Percentiles rank a stretch among this genome's conserved stretches.
These are phyloP conservation scores for Geum urbanum DNA, from an alignment of 306 rosid species.

Conservation along the genomic window DNA sequence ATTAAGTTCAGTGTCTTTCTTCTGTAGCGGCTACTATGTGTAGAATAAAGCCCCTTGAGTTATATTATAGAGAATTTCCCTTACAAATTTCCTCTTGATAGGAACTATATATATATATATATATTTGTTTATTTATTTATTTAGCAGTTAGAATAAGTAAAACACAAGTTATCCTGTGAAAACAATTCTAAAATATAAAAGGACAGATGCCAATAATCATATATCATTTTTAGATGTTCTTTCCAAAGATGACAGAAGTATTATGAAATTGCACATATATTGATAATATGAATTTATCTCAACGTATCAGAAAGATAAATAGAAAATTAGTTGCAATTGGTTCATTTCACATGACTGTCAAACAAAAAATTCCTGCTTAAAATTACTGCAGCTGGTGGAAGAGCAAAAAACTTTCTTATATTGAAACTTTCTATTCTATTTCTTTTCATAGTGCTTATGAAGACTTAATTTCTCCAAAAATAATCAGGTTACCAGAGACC, in stretches of 20 bases:
- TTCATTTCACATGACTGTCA: background rate
- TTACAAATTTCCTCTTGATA: too few relatives aligned
- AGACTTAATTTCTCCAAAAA: background rate
- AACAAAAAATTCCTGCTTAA: background rate
- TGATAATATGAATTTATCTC: background rate
- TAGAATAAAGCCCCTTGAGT: background rate
- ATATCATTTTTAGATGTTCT: background rate
- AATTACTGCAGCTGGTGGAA: background rate
- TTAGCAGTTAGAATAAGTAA: background rate
- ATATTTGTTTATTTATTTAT: too few relatives aligned
- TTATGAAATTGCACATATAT: background rate
- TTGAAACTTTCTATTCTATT: slow-evolving; percentile 11
- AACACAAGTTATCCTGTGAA: background rate
- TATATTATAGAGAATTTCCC: background rate
- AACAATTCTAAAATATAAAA: background rate
- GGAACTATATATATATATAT: too few relatives aligned
- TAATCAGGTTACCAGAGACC: background rate
- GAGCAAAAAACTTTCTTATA: background rate
- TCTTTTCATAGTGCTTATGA: background rate
- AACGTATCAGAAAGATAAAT: background rate
- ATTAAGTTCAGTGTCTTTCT: background rate
- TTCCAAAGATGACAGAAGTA: background rate
- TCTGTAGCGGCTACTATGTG: background rate
- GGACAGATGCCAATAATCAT: background rate
- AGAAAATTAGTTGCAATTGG: background rate